Conservation (phyloP, 139 green algal species). For the Auxenochlorella protothecoides region DNA sequence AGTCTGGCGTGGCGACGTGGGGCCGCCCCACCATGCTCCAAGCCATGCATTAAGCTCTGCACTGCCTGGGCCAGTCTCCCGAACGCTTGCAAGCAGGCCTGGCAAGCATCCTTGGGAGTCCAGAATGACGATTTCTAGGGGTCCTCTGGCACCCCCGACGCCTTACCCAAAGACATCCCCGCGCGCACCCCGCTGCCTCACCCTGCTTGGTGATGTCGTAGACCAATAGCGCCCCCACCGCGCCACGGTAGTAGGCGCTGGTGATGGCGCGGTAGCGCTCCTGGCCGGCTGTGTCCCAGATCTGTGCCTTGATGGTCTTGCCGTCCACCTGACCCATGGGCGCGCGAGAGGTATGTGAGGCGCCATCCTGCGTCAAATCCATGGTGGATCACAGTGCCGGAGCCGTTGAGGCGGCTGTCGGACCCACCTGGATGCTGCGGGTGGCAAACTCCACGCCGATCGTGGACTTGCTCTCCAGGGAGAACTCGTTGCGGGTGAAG, state of each 20-base stretch:
- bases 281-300: conserved; percentile 98
- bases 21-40: too few species aligned
- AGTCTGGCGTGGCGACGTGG: too few species aligned
- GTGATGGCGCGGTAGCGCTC: conserved; percentile 98
- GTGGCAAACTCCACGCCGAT: conserved; percentile 99
- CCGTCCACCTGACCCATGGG: conserved; percentile 74
- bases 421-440: conserved; percentile 85
- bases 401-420: neutral
- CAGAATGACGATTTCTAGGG: neutral
- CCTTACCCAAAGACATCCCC: neutral
- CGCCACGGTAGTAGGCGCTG: conserved; percentile 97
- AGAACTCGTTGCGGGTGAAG: conserved; percentile 99
- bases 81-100: too few species aligned
- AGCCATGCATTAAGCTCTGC: too few species aligned
- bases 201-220: conserved; percentile 98
- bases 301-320: conserved; percentile 99
- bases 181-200: conserved; percentile 8
- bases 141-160: neutral
- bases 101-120: too few species aligned
- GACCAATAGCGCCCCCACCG: conserved; percentile 93
- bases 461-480: conserved; percentile 95
- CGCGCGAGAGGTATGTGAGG: too few species aligned
- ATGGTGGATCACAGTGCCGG: neutral
- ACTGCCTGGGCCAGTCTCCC: too few species aligned
- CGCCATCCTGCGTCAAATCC: neutral